Evolutionary conservation across 1,284 basidiomycete genomes (phyloP), one percentile per base, ranked within the genome.

Genomic region (Rhodotorula sp.): DNA sequence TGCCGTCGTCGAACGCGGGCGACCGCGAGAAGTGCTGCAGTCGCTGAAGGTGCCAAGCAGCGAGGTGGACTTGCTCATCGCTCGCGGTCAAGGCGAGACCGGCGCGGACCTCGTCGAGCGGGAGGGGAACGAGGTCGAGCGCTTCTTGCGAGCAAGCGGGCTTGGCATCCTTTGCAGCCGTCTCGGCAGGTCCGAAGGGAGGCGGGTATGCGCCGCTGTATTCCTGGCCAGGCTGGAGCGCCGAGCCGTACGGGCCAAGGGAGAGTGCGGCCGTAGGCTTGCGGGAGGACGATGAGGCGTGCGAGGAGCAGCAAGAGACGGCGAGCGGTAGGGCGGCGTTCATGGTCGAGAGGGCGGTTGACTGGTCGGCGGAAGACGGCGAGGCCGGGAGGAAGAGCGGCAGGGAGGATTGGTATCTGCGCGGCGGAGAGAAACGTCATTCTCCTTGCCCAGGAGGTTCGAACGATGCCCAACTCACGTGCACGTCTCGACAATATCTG

Each of bases 401-500:
- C 9, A 72, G 64, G 7, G 65, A 68, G 11, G 68, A 72, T 47
- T 69, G 73, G 59, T 70, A 74, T 9, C 70, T 72, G 54, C 22
- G 34, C 15, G 16, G 40, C 13, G 16, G n/a, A 20, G 30, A 30
- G 1, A 26, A n/a, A 16, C 24, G 53, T 13, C 22, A 9, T 9
- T 22, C 26, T 3, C 28, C 52, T 52, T 18, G 15, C 26, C 16
- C 52, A 16, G n/a, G 28, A 53, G 16, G 4, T 31, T 13, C 9
- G 24, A 15, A 22, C 4, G 37, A 26, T 11, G 20, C 2, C 2
- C 13, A 24, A 64, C 72, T 48, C 40, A 68, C 72, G 68, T 74
- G 73, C 68, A 72, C 47, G 65, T 64, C 31, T 72, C 85, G 3
- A 82, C 79, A 34, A 87, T 70, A 85, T 87, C 89, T 4, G 88